Conservation (phyloP, 2,329 filamentous ascomycete genomes). For the Purpureocillium lavendulum region DNA sequence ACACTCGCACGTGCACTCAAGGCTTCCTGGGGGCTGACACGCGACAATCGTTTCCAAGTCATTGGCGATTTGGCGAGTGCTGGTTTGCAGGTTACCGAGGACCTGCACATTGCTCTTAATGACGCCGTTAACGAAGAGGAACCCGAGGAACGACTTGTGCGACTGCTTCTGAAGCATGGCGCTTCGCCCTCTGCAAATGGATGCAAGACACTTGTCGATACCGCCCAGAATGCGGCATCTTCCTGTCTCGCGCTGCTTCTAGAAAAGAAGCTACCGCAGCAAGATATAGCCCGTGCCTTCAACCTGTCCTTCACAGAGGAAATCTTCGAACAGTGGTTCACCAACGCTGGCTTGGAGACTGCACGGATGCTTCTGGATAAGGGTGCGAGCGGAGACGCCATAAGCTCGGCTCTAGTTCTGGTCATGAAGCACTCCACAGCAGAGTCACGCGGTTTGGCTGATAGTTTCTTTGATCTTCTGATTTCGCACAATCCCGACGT, state of each 20-base stretch:
- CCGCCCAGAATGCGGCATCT: constrained; percentile 28
- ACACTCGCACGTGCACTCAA: constrained; percentile 44
- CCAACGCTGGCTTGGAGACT: constrained; percentile 34
- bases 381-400: constrained; percentile 35
- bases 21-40: constrained; percentile 41
- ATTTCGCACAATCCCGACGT: constrained; percentile 33
- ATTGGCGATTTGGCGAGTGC: constrained; percentile 43
- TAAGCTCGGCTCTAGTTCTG: constrained; percentile 35
- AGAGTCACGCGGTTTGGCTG: constrained; percentile 29
- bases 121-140: constrained; percentile 46
- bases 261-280: constrained; percentile 26
- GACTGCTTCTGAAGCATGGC: constrained; percentile 39
- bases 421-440: constrained; percentile 34
- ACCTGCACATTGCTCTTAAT: constrained; percentile 41
- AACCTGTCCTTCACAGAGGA: constrained; percentile 33
- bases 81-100: constrained; percentile 37
- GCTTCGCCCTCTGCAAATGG: constrained; percentile 43
- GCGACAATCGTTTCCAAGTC: constrained; percentile 38
- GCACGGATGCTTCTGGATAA: constrained; percentile 39
- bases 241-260: constrained; percentile 34
- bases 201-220: constrained; percentile 44
- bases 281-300: constrained; percentile 38
- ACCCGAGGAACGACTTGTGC: constrained; percentile 36
- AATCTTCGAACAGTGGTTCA: constrained; percentile 36
- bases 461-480: constrained; percentile 34